Conservation (phyloP, 192 early-diverging fungal genomes). For the Backusella psychrophila region DNA sequence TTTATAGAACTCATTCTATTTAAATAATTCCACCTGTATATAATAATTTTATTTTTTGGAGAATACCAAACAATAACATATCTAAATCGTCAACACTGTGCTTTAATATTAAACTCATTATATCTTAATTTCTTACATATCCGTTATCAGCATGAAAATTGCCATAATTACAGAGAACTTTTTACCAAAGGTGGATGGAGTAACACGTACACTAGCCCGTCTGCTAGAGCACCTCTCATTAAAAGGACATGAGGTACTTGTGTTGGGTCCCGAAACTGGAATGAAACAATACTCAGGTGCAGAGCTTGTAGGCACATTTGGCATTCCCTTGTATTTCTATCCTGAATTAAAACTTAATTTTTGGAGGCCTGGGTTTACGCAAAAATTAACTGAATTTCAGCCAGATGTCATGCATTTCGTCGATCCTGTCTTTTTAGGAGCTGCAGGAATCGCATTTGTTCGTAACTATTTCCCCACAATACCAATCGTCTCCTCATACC, state of each 20-base stretch:
- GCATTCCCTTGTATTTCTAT: slow-evolving; percentile 30
- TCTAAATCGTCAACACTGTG: background rate
- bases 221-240: slow-evolving; percentile 29
- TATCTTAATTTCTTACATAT: background rate
- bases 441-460: slow-evolving; percentile 1
- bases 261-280: slow-evolving; percentile 33
- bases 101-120: background rate
- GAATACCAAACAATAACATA: background rate
- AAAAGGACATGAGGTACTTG: slow-evolving; percentile 26
- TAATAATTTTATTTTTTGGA: background rate
- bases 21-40: background rate
- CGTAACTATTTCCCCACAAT: slow-evolving; percentile 8
- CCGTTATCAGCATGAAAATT: slow-evolving; percentile 22
- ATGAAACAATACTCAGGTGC: slow-evolving; percentile 26
- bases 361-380: slow-evolving; percentile 28
- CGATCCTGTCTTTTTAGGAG: slow-evolving; percentile 33
- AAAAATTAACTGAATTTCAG: slow-evolving; percentile 21
- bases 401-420: slow-evolving; percentile 36
- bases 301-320: slow-evolving; percentile 30
- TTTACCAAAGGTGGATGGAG: slow-evolving; percentile 37
- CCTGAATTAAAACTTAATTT: slow-evolving; percentile 35
- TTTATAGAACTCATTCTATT: background rate
- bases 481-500: slow-evolving; percentile 33
- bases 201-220: slow-evolving; percentile 28
- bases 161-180: slow-evolving; percentile 37